phyloP scores from a whole-genome alignment of 2,329 filamentous ascomycete genomes.

The Plenodomus lindquistii region DNA sequence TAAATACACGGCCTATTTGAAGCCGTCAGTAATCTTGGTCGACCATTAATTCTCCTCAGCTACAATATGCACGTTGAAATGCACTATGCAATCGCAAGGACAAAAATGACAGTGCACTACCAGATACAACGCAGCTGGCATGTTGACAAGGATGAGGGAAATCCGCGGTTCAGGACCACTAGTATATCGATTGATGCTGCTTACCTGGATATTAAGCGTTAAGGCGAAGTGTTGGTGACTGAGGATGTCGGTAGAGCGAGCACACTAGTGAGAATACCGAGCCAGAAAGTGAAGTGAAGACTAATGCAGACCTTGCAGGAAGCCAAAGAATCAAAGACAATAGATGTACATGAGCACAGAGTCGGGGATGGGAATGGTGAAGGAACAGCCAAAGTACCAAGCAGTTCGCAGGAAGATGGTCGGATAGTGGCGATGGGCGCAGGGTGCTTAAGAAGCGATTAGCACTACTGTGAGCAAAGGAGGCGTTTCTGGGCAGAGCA shows the following conservation, averaged over 20 bases:
- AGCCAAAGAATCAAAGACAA: slow-evolving; percentile 10
- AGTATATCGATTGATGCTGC: background rate
- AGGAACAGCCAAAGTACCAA: slow-evolving; percentile 38
- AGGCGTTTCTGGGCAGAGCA: slow-evolving; percentile 41
- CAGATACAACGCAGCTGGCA: background rate
- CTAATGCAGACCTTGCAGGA: slow-evolving; percentile 6
- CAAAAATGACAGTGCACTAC: background rate
- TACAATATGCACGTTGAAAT: slow-evolving; percentile 1
- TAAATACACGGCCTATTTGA: background rate
- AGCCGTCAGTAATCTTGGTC: background rate
- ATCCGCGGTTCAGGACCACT: background rate
- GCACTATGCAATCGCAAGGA: too few species aligned
- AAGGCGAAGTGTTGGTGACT: background rate
- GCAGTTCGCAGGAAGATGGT: slow-evolving; percentile 30
- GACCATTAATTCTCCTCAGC: background rate
- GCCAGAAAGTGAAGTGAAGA: slow-evolving; percentile 10
- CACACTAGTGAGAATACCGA: slow-evolving; percentile 4
- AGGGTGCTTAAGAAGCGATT: slow-evolving; percentile 35
- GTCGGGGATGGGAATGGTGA: slow-evolving; percentile 17
- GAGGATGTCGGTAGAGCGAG: slow-evolving; percentile 6
- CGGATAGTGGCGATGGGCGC: slow-evolving; percentile 31
- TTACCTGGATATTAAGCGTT: background rate
- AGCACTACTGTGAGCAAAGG: slow-evolving; percentile 25
- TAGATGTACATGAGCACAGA: slow-evolving; percentile 24
- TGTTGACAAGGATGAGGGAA: background rate